Conservation (phyloP, 176 grass and related monocot species). For the Oryza glaberrima region DNA sequence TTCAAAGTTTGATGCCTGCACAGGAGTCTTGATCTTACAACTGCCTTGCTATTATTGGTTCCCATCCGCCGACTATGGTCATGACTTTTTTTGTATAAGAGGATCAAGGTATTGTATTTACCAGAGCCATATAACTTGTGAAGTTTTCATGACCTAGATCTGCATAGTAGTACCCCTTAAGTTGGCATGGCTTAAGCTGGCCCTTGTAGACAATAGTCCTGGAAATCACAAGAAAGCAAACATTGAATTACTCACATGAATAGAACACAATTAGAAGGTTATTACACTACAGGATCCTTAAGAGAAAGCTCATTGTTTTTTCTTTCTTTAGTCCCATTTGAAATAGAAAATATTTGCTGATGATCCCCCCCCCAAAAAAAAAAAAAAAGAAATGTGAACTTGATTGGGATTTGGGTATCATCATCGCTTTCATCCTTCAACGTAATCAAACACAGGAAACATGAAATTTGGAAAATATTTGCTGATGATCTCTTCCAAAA, state of each 20-base stretch:
- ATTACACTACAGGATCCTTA: not conserved
- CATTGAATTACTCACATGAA: slow-evolving; percentile 23
- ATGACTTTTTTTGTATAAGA: slow-evolving; percentile 53
- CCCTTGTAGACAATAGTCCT: slow-evolving; percentile 98
- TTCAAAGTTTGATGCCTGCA: slow-evolving; percentile 56
- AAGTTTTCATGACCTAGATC: slow-evolving; percentile 95
- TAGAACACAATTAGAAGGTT: not conserved
- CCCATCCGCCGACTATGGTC: slow-evolving; percentile 44
- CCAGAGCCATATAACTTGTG: slow-evolving; percentile 97
- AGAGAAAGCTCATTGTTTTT: not conserved
- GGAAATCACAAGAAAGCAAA: slow-evolving; percentile 45
- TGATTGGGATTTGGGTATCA: not conserved
- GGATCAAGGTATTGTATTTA: slow-evolving; percentile 72
- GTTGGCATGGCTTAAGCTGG: slow-evolving; percentile 84
- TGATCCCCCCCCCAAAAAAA: not conserved
- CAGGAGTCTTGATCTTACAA: slow-evolving; percentile 60
- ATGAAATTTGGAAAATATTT: not conserved
- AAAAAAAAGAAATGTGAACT: not conserved
- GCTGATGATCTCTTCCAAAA: not conserved
- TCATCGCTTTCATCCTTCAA: slow-evolving; percentile 24
- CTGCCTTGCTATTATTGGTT: slow-evolving; percentile 54
- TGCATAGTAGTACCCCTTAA: slow-evolving; percentile 91
- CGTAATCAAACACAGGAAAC: slow-evolving; percentile 4
- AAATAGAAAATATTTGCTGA: not conserved
- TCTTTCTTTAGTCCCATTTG: not conserved